Evolutionary conservation across 805 yeast species (phyloP).

Genomic region (Candida maesae): DNA sequence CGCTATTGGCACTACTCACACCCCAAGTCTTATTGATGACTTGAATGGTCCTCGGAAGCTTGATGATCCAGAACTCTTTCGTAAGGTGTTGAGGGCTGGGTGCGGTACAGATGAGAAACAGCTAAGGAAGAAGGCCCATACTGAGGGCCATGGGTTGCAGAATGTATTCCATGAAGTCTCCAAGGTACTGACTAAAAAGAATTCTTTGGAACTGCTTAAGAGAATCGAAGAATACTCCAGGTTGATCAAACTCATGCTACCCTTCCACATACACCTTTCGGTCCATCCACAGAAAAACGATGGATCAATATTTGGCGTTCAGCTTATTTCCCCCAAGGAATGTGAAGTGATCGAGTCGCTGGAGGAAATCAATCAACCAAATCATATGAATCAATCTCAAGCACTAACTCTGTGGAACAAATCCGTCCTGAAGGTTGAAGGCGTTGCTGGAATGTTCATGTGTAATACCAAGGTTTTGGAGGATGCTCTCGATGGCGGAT

Average conservation of each 20-base stretch:
- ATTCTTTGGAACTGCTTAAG: slow-evolving; percentile 62
- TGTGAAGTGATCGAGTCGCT: slow-evolving; percentile 45
- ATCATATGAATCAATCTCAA: slow-evolving; percentile 49
- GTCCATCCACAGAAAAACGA: slow-evolving; percentile 57
- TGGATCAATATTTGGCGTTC: slow-evolving; percentile 59
- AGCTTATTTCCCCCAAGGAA: slow-evolving; percentile 38
- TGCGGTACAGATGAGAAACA: slow-evolving; percentile 57
- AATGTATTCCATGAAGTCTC: slow-evolving; percentile 53
- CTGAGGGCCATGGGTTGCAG: slow-evolving; percentile 46
- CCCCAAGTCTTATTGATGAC: slow-evolving; percentile 31
- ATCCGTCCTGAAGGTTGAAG: slow-evolving; percentile 41
- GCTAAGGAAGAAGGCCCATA: slow-evolving; percentile 55
- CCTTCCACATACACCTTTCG: slow-evolving; percentile 55
- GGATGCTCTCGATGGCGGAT: slow-evolving; percentile 37
- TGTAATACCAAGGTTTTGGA: slow-evolving; percentile 34
- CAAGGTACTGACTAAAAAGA: slow-evolving; percentile 45
- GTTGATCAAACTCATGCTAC: slow-evolving; percentile 54
- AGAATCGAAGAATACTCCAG: slow-evolving; percentile 64
- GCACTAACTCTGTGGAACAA: slow-evolving; percentile 70
- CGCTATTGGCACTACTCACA: slow-evolving; percentile 25
- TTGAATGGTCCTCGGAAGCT: slow-evolving; percentile 38
- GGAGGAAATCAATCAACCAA: slow-evolving; percentile 36
- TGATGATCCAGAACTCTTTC: slow-evolving; percentile 34
- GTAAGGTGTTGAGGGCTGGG: slow-evolving; percentile 40
- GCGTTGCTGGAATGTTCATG: slow-evolving; percentile 30